These are phyloP conservation scores for Warburgia ugandensis DNA, from an alignment of 164 flowering plant species.

Conservation along the genomic window DNA sequence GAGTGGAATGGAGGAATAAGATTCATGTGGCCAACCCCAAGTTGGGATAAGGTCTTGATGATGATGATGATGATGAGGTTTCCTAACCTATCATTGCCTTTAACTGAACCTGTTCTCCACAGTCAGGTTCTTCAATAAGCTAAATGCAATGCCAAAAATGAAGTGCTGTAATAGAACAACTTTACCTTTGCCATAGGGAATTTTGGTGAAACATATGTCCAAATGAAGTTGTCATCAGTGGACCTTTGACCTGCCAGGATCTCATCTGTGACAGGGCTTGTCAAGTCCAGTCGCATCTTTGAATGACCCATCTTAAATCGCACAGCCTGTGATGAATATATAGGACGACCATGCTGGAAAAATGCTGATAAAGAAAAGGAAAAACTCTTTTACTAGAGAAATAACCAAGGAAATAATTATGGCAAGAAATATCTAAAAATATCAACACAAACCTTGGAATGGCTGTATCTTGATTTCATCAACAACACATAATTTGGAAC, in stretches of 20 bases:
- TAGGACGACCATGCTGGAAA: constrained; percentile 42
- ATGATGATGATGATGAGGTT: too few species aligned
- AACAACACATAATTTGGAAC: constrained; percentile 46
- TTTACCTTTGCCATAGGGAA: constrained; percentile 46
- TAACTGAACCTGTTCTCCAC: too few species aligned
- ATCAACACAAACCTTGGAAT: constrained; percentile 53
- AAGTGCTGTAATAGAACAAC: too few species aligned
- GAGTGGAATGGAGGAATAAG: too few species aligned
- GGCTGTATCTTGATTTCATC: constrained; percentile 64
- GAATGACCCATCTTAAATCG: constrained; percentile 39
- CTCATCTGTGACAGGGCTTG: constrained; percentile 9
- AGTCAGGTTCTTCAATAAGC: too few species aligned
- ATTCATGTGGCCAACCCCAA: too few species aligned
- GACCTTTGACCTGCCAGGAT: constrained; percentile 7
- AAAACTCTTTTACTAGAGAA: neutral
- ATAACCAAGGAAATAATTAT: neutral
- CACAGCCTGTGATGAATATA: constrained; percentile 43
- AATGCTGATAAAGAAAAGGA: constrained; percentile 24
- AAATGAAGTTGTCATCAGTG: constrained; percentile 17
- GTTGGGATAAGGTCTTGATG: too few species aligned
- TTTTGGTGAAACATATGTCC: constrained; percentile 40
- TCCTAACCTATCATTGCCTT: too few species aligned
- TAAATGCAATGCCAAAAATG: too few species aligned
- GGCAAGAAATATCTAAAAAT: neutral
- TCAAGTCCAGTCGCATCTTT: constrained; percentile 12